Conservation (phyloP, 2,329 filamentous ascomycete genomes). For the Clonostachys sp. region DNA sequence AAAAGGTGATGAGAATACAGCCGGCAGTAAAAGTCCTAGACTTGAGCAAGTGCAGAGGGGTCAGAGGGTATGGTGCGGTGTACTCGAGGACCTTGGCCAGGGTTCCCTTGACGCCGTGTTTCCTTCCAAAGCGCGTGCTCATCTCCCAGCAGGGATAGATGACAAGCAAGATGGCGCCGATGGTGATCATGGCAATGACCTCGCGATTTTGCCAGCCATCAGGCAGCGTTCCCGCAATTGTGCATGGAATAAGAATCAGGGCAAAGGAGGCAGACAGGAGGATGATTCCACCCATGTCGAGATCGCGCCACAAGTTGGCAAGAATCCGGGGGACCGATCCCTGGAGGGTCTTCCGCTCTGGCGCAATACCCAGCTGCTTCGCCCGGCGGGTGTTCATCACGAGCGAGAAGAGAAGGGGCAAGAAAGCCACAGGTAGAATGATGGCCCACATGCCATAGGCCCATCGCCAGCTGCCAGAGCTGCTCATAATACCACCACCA, state of each 20-base stretch:
- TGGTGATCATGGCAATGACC: conserved; percentile 49
- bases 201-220: conserved; percentile 41
- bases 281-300: conserved; percentile 49
- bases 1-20: conserved; percentile 10
- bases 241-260: conserved; percentile 61
- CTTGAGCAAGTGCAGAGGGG: conserved; percentile 19
- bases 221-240: conserved; percentile 37
- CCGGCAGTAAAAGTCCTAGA: conserved; percentile 38
- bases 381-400: conserved; percentile 46
- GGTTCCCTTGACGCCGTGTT: conserved; percentile 20
- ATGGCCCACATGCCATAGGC: conserved; percentile 58
- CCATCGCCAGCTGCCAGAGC: conserved; percentile 50
- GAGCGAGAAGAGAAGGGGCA: conserved; percentile 48
- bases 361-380: conserved; percentile 27
- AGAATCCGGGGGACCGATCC: conserved; percentile 34
- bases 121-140: conserved; percentile 3
- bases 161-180: conserved; percentile 53
- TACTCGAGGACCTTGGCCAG: conserved; percentile 14
- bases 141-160: conserved; percentile 53
- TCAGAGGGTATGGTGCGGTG: conserved; percentile 24
- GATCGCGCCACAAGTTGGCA: conserved; percentile 52
- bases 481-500: conserved; percentile 28
- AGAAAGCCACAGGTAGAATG: conserved; percentile 49
- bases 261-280: conserved; percentile 49
- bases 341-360: conserved; percentile 27